A percentile compares a stretch with the other conserved stretches of the same genome.
phyloP scores from a whole-genome alignment of 192 early-diverging fungal genomes.

The Hyaloraphidium curvatum region DNA sequence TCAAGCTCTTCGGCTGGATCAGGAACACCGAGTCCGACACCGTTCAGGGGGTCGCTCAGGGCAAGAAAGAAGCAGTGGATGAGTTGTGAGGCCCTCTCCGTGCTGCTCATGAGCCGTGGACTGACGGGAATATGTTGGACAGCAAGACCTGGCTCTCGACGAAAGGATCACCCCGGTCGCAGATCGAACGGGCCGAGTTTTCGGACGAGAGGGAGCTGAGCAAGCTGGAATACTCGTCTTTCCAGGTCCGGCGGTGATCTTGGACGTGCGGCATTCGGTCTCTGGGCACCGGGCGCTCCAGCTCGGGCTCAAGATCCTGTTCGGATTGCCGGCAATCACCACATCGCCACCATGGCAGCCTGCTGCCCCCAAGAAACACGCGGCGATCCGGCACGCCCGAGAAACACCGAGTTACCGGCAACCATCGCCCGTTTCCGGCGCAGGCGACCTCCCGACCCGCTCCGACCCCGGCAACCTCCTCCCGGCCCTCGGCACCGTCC shows the following conservation, averaged over 20 bases:
- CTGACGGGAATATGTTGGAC: neutral
- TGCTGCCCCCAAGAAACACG: no score
- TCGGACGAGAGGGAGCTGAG: neutral
- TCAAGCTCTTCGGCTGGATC: neutral
- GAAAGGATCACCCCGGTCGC: neutral
- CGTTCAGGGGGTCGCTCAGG: neutral
- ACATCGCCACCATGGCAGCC: no score
- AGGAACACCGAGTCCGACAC: neutral
- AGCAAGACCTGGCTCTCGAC: neutral
- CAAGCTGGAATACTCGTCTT: neutral
- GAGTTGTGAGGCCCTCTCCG: neutral
- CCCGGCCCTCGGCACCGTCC: no score
- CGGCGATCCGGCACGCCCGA: no score
- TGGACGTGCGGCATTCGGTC: no score
- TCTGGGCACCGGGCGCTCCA: no score
- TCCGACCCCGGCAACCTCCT: no score
- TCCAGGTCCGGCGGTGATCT: neutral
- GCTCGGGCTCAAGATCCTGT: no score
- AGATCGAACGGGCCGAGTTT: neutral
- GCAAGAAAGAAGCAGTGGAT: neutral
- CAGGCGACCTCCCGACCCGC: no score
- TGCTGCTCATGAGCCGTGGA: neutral
- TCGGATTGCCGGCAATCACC: no score
- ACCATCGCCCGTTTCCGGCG: no score
- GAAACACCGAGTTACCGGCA: no score